A percentile compares a stretch with the other conserved stretches of the same genome.
phyloP scores from a whole-genome alignment of 441 rosid species.

The Populus hybrid region DNA sequence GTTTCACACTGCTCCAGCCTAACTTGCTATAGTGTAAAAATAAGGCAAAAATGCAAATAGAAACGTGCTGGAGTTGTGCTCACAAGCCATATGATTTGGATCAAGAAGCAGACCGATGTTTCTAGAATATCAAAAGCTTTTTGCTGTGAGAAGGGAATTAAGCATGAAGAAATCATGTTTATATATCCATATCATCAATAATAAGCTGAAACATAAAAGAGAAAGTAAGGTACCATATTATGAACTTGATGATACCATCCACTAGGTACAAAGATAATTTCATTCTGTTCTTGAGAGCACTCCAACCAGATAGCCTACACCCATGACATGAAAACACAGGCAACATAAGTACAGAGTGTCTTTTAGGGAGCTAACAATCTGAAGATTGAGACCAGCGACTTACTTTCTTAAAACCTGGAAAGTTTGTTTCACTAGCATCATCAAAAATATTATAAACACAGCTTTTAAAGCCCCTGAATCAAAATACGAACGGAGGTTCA shows the following conservation, averaged over 20 bases:
- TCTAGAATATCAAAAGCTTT: neutral
- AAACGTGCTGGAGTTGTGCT: neutral
- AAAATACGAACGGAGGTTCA: no score
- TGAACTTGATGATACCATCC: conserved; percentile 99
- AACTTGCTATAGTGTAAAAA: neutral
- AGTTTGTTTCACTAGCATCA: conserved; percentile 53
- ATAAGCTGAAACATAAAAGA: neutral
- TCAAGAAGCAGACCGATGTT: neutral
- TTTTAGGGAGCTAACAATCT: conserved; percentile 5
- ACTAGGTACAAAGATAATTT: conserved; percentile 84
- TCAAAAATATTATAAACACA: conserved; percentile 65
- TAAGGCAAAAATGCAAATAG: neutral
- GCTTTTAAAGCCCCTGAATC: conserved; percentile 68
- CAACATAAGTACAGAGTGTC: conserved; percentile 6
- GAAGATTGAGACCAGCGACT: conserved; percentile 22
- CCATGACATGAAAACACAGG: conserved; percentile 22
- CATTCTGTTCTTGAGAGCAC: conserved; percentile 71
- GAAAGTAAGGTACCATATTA: conserved; percentile 57
- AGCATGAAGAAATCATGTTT: neutral
- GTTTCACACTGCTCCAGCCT: neutral
- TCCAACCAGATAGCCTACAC: conserved; percentile 81
- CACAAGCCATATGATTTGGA: neutral
- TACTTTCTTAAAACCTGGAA: conserved; percentile 84
- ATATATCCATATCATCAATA: neutral
- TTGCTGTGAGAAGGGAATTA: neutral